Evolutionary conservation across 192 early-diverging fungal species (phyloP), one percentile per base, ranked within the genome.

Genomic region (Rhizophagus sp.): DNA sequence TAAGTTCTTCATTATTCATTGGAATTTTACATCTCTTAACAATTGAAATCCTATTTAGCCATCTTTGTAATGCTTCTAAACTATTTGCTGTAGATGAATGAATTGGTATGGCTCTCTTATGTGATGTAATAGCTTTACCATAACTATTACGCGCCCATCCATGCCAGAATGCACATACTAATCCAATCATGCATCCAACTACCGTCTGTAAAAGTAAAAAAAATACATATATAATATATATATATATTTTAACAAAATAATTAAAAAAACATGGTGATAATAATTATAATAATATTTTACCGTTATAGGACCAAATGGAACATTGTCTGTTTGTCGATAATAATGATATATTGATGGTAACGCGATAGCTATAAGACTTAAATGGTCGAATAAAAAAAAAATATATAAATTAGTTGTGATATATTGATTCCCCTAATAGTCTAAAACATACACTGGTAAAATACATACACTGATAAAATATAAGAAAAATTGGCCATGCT

Each of bases 111-210:
- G 68, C 68, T 44, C 25, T 70, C 39, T n/a, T 41, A 22, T 70
- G 68, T 1, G 68, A 44, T 34, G 33, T 17, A 12, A 70, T 70
- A 0, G 68, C 68, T 70, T 22, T 39, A 41, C 39, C 24, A 70
- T 70, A 70, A 70, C 36, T 70, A 41, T 70, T 70, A 44, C 36
- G 33, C 24, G 68, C 33, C 68, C 68, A 70, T n/a, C 68, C 68
- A 39, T 70, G 33, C 68, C 68, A 70, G 19, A 70, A 41, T 70
- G 68, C 68, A 41, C 30, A 44, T 44, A 70, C 8, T 44, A 70
- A 24, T 47, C 68, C 39, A 44, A 70, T 44, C n/a, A n/a, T 5
- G 3, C 33, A 44, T 41, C 68, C 68, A n/a, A 70, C n/a, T 70
- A 70, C 11, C n/a, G 68, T 44, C 68, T 70, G 36, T 4, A 36